phyloP scores from a whole-genome alignment of 768 basidiomycete genomes.

The Lactarius quietus region DNA sequence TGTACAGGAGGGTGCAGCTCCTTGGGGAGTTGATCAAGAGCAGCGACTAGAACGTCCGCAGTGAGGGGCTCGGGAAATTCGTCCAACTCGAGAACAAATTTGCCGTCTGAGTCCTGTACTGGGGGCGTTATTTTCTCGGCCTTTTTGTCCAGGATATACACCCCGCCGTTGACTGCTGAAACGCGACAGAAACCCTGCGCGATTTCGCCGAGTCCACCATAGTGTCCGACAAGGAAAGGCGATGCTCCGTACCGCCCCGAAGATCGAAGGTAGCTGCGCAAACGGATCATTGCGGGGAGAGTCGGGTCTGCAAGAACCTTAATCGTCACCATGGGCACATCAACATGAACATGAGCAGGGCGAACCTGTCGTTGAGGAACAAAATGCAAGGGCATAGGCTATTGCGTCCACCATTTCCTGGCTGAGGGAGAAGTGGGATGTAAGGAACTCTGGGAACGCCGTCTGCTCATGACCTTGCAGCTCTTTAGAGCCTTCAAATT shows the following conservation, averaged over 20 bases:
- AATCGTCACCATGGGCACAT: slow-evolving; percentile 10
- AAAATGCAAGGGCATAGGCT: slow-evolving; percentile 77
- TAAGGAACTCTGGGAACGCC: slow-evolving; percentile 64
- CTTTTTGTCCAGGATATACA: slow-evolving; percentile 65
- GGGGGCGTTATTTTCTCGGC: slow-evolving; percentile 33
- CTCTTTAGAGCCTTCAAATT: slow-evolving; percentile 64
- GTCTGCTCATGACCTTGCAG: slow-evolving; percentile 51
- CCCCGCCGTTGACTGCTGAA: slow-evolving; percentile 73
- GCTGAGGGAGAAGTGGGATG: slow-evolving; percentile 58
- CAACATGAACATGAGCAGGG: neutral
- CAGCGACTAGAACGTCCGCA: slow-evolving; percentile 54
- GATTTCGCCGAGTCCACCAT: slow-evolving; percentile 90
- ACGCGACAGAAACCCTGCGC: slow-evolving; percentile 88
- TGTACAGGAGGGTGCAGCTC: slow-evolving; percentile 3
- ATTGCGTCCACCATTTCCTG: slow-evolving; percentile 56
- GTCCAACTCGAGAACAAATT: slow-evolving; percentile 49
- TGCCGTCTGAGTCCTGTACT: neutral
- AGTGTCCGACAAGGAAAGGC: slow-evolving; percentile 91
- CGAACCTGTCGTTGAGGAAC: slow-evolving; percentile 54
- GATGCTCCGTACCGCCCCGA: slow-evolving; percentile 83
- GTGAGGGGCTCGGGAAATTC: slow-evolving; percentile 58
- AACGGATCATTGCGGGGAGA: slow-evolving; percentile 59
- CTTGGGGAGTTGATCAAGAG: slow-evolving; percentile 33
- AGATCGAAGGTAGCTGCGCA: slow-evolving; percentile 72
- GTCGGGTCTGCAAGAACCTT: slow-evolving; percentile 53